phyloP scores from a whole-genome alignment of 208 protist species.

The Wallacemonas rigidus region DNA sequence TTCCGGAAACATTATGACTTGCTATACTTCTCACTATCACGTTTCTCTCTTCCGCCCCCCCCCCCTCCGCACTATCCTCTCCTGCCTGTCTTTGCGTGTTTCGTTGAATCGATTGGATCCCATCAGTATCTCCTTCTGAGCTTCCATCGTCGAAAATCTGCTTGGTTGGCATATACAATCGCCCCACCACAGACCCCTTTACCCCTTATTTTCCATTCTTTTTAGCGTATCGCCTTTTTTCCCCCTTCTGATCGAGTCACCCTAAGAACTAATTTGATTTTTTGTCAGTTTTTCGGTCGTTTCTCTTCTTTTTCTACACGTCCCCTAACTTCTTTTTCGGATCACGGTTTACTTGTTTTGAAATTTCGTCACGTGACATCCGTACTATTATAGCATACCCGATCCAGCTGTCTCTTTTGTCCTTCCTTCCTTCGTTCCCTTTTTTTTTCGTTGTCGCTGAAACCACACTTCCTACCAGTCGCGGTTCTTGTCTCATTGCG shows the following conservation, averaged over 20 bases:
- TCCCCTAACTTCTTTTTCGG: constrained; percentile 12
- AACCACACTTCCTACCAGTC: too few species aligned
- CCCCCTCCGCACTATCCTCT: too few species aligned
- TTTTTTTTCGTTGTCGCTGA: background rate
- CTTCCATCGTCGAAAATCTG: too few species aligned
- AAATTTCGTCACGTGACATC: background rate
- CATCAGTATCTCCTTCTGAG: too few species aligned
- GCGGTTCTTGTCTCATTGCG: too few species aligned
- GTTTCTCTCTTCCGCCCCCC: too few species aligned
- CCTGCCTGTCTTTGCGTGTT: too few species aligned
- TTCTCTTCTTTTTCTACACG: constrained; percentile 13
- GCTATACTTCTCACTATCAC: too few species aligned
- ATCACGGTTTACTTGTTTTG: background rate
- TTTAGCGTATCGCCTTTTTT: constrained; percentile 14
- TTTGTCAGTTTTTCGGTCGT: background rate
- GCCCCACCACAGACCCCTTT: background rate
- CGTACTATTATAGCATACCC: background rate
- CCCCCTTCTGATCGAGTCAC: background rate
- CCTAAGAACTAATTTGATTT: background rate
- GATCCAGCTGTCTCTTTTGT: constrained; percentile 7
- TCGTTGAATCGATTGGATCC: too few species aligned
- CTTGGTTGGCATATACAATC: too few species aligned
- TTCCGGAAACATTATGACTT: too few species aligned
- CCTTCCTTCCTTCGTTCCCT: background rate
- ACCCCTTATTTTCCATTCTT: constrained; percentile 13